Base-by-base conservation (phyloP, 2,329 filamentous ascomycete species). In the Stagonosporopsis cucurbitacearum region DNA sequence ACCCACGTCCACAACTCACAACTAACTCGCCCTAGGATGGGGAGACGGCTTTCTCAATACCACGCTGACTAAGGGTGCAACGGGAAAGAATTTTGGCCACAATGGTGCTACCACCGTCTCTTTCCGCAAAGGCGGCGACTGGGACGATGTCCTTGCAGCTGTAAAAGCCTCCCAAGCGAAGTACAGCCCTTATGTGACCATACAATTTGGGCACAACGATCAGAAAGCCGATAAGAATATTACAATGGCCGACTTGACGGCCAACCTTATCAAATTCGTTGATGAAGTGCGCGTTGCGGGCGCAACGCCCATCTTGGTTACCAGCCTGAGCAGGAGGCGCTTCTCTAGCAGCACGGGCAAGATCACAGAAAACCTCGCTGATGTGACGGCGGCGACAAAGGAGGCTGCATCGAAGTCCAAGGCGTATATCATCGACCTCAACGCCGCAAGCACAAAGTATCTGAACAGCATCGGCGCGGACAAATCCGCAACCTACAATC, bases 161-260 rank as follows among this genome's bases (percentile, higher is more conserved):
- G 75, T 84, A 0, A 62, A 63, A 23, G 33, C 45, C 4, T 66
- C 71, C 30, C 68, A 70, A 0, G 68, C 77, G 17, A 72, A 67
- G 5, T 79, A 78, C 56, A 61, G 74, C 4, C 75, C 79, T 6
- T 84, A 80, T 48, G 82, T 86, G 6, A 85, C 83, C 0, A 84
- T 86, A 15, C 76, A 75, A 74, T 87, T 87, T 54, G 85, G 85
- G 0, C 84, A 87, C 67, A 87, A 87, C 54, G 85, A 88, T 64
- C 84, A 83, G 62, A 78, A n/a, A 71, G 71, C 3, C 72, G 75
- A 20, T 73, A 78, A 59, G 70, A 67, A 67, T 8, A 68, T 87
- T 50, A 72, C 74, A 2, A 69, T 84, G 12, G 70, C 74, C 0
- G 61, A 80, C 48, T 86, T 81, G 64, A 77, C 80, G 23, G 68